Evolutionary conservation across 2,329 filamentous ascomycete species (phyloP), one percentile per base, ranked within the genome.

Genomic region (Mycogone perniciosa): DNA sequence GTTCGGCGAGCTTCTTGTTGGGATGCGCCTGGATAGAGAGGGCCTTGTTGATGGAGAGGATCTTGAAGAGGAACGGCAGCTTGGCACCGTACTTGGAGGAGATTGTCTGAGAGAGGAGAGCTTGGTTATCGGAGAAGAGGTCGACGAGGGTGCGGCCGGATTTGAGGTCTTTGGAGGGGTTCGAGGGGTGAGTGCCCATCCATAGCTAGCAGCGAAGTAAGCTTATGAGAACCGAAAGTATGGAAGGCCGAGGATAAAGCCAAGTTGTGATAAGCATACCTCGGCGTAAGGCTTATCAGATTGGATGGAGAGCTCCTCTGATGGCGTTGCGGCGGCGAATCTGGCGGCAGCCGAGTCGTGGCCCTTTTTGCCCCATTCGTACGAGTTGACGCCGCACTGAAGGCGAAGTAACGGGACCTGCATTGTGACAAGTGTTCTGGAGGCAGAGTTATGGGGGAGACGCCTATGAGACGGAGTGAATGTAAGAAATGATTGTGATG

Each of bases 181-280:
- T 90, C 42, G 89, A 95, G 41, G 92, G 91, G 64, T 99, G 93
- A 1, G 92, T 96, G 64, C 93, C 93, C 93, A 99, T 99, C 93
- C 93, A 99, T 63, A 99, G 76, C 90, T 96, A 60, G 9, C 5
- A n/a, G 8, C 9, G 40, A 27, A 1, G 33, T 31, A 0, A 42
- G 11, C 20, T 7, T 3, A 27, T 11, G 26, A 31, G 26, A 42
- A 30, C 5, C 1, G 8, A 3, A 7, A 29, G 7, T 5, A 6
- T 10, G 7, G 13, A 31, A 33, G 31, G 6, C 2, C 5, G 6
- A 29, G n/a, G 11, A n/a, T 6, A 6, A 3, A 5, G 27, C 13
- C 4, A 7, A 37, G 26, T 37, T 9, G 13, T 20, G 7, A 4
- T 2, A 10, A 6, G n/a, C 4, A 37, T 66, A 90, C 91, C 81